Base-by-base conservation (phyloP, 805 yeast species). In the Ogataea chonburiensis region DNA sequence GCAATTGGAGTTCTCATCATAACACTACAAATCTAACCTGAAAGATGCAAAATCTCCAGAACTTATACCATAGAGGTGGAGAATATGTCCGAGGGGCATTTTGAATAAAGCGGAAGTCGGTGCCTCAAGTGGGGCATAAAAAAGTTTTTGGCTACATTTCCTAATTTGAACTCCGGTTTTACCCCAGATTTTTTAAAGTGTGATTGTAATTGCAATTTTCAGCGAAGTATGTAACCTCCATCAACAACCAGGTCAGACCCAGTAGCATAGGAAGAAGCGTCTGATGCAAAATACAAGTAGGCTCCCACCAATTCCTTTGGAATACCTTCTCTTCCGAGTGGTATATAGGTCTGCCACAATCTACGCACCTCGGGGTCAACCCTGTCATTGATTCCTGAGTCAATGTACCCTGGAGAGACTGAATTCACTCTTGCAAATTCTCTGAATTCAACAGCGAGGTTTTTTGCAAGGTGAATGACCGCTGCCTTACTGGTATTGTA, bases 401-500 rank as follows among this genome's bases (percentile, higher is more conserved):
- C 43, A 20, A 35, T 40, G 31, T 40, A 42, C 2, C 43, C 38
- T 11, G 58, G 55, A 11, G 60, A 52, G 31, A 52, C 54, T 38
- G 49, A 53, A 16, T 60, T 54, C 14, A 72, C 66, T 34, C 67
- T 70, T 5, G 77, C 78, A 48, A 72, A 72, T 7, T 69, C 60
- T 17, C 68, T 65, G 66, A 71, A 70, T 52, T 71, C 76, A 28
- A 70, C 60, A 12, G 75, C 71, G 40, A 70, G 57, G 1, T 72
- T 68, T 52, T 63, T 68, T 18, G 71, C 69, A 47, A 70, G 56
- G 45, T 70, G 73, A 44, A 68, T 49, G 34, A 70, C 71, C 24
- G 67, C 76, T 28, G 76, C 75, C 54, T 71, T 71, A 37, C 73
- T 69, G 24, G 69, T 67, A 45, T 70, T 71, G 53, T 71, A 71